Percentiles rank a stretch among this genome's conserved stretches.
These are phyloP conservation scores for Triticum monococcum DNA, from an alignment of 176 grass and related monocot species.

Conservation along the genomic window DNA sequence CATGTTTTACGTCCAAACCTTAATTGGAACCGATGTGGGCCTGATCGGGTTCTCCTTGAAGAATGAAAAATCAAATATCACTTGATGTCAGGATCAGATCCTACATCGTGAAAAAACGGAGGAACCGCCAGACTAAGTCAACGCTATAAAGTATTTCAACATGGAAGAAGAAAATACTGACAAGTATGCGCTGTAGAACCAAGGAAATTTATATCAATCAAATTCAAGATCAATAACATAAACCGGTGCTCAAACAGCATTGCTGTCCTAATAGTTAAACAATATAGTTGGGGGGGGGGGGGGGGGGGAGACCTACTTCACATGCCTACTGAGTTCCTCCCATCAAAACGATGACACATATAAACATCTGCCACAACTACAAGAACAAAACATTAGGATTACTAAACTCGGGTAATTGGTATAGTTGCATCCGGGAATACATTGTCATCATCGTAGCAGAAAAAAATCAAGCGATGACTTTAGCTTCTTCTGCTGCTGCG, in stretches of 20 bases:
- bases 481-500: slow-evolving; percentile 18
- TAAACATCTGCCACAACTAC: slow-evolving; percentile 38
- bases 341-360: slow-evolving; percentile 42
- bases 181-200: not conserved
- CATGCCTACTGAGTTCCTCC: slow-evolving; percentile 63
- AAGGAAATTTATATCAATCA: not conserved
- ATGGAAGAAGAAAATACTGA: not conserved
- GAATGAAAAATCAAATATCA: not conserved
- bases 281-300: too few relatives aligned
- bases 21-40: too few relatives aligned
- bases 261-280: slow-evolving; percentile 11
- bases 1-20: too few relatives aligned
- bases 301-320: slow-evolving; percentile 35
- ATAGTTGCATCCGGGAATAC: slow-evolving; percentile 29
- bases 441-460: slow-evolving; percentile 17
- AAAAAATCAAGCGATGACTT: slow-evolving; percentile 51
- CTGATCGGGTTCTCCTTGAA: too few relatives aligned
- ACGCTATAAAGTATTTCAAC: not conserved
- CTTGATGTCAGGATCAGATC: not conserved
- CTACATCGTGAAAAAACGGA: not conserved
- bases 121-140: too few relatives aligned
- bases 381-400: not conserved
- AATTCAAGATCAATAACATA: not conserved
- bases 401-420: not conserved
- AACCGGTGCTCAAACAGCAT: slow-evolving; percentile 30